Conservation (phyloP, 2,329 filamentous ascomycete genomes). For the Neodidymelliopsis sp. region DNA sequence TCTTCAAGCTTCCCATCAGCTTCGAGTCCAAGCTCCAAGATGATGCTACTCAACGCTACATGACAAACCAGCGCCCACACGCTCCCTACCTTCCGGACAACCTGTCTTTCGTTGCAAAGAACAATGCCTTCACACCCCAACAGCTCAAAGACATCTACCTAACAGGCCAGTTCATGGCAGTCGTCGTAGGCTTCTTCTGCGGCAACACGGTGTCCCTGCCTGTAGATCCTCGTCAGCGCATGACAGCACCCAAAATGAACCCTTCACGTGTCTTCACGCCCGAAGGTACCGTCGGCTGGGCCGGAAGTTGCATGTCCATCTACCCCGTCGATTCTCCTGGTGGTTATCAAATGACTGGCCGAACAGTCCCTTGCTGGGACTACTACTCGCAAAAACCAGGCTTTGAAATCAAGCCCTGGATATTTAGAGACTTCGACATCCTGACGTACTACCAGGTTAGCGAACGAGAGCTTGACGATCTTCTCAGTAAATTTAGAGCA, state of each 20-base stretch:
- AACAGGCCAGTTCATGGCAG: constrained; percentile 59
- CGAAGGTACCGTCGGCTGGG: constrained; percentile 64
- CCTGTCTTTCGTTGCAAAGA: constrained; percentile 64
- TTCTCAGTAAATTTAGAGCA: constrained; percentile 58
- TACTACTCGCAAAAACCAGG: constrained; percentile 60
- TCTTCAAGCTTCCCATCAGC: constrained; percentile 54
- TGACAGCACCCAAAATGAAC: constrained; percentile 65
- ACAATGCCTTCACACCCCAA: constrained; percentile 60
- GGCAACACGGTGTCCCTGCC: constrained; percentile 62
- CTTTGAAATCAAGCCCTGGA: constrained; percentile 59
- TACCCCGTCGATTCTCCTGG: constrained; percentile 66
- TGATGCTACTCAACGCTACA: constrained; percentile 66
- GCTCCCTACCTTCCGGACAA: constrained; percentile 70
- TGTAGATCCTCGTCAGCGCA: constrained; percentile 61
- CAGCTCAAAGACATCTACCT: constrained; percentile 62
- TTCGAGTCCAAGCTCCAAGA: constrained; percentile 54
- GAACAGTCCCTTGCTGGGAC: constrained; percentile 63
- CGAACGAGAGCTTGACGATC: constrained; percentile 59
- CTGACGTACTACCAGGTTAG: constrained; percentile 63
- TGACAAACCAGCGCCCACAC: constrained; percentile 66
- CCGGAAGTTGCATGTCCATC: constrained; percentile 61
- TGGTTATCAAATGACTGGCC: constrained; percentile 63
- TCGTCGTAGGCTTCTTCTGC: constrained; percentile 64
- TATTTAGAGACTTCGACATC: constrained; percentile 66
- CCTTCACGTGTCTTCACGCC: constrained; percentile 65